These are phyloP conservation scores for Keithomyces neogunnii DNA, from an alignment of 2,329 filamentous ascomycete species.

Conservation along the genomic window DNA sequence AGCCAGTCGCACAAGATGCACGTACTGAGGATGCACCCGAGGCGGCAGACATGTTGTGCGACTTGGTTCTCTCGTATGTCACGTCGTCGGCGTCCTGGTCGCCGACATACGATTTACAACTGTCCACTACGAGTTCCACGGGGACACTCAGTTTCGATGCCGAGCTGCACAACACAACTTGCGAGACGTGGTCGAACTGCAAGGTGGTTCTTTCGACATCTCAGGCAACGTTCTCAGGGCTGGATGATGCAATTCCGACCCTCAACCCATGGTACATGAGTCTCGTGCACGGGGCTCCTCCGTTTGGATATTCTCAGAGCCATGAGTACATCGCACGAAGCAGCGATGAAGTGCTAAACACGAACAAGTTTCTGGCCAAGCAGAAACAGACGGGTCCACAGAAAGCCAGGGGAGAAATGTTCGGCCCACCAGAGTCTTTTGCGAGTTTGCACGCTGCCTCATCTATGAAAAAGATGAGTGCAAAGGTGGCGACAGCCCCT, in stretches of 20 bases:
- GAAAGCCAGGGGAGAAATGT: conserved; percentile 5
- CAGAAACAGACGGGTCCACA: conserved; percentile 11
- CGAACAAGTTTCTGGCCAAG: conserved; percentile 18
- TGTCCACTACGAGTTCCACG: conserved; percentile 46
- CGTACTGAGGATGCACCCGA: conserved; percentile 11
- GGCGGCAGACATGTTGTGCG: conserved; percentile 21
- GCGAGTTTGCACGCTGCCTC: background rate
- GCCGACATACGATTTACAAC: conserved; percentile 52
- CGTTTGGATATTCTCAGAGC: conserved; percentile 11
- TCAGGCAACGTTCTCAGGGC: conserved; percentile 47
- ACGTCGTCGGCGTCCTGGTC: conserved; percentile 50
- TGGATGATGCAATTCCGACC: conserved; percentile 45
- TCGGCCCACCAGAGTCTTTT: conserved; percentile 2
- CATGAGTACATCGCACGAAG: conserved; percentile 25
- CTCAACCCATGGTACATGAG: conserved; percentile 50
- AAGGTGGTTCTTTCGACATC: conserved; percentile 55
- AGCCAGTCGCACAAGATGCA: conserved; percentile 9
- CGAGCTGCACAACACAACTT: conserved; percentile 52
- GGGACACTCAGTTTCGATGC: conserved; percentile 53
- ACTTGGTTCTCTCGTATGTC: conserved; percentile 50
- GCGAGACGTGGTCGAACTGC: conserved; percentile 54
- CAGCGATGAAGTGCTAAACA: conserved; percentile 27
- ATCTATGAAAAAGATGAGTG: background rate
- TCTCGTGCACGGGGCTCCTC: conserved; percentile 22
- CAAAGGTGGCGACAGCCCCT: background rate